Conservation (phyloP, 768 basidiomycete species). For the Pholiota conissans region DNA sequence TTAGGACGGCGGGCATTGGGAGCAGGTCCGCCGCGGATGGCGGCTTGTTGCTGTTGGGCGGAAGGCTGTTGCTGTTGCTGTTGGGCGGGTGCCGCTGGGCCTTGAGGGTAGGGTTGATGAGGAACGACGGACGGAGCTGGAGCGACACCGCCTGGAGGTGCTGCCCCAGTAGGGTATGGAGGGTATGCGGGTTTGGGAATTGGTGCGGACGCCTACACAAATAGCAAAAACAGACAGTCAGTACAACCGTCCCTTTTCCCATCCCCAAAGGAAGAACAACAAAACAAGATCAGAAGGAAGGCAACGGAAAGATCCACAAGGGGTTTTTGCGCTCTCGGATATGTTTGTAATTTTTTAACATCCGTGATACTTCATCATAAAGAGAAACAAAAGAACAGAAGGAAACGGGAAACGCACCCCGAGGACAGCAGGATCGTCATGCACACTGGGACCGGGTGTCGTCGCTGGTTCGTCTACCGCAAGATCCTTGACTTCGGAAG, state of each 20-base stretch:
- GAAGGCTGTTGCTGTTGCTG: constrained; percentile 18
- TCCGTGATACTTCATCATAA: constrained; percentile 31
- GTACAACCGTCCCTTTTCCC: not conserved
- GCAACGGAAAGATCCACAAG: constrained; percentile 58
- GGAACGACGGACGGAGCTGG: not conserved
- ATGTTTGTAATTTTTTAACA: constrained; percentile 23
- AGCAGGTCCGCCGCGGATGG: not conserved
- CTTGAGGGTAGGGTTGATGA: not conserved
- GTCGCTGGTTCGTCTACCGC: constrained; percentile 72
- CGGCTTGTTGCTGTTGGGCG: constrained; percentile 9
- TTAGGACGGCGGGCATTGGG: constrained; percentile 31
- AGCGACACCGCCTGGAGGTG: not conserved
- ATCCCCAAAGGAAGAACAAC: not conserved
- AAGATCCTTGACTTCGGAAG: constrained; percentile 88
- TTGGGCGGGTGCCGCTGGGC: constrained; percentile 22
- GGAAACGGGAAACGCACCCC: constrained; percentile 45
- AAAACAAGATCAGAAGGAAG: constrained; percentile 51
- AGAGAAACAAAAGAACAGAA: constrained; percentile 6
- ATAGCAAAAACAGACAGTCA: not conserved
- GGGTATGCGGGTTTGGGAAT: constrained; percentile 17
- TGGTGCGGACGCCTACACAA: constrained; percentile 50
- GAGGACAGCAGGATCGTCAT: constrained; percentile 83
- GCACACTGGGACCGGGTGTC: constrained; percentile 58
- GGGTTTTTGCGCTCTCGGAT: constrained; percentile 41
- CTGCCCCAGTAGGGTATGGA: not conserved